Evolutionary conservation across 1,284 basidiomycete genomes (phyloP).

Genomic region (Xerocomus minutiporus): DNA sequence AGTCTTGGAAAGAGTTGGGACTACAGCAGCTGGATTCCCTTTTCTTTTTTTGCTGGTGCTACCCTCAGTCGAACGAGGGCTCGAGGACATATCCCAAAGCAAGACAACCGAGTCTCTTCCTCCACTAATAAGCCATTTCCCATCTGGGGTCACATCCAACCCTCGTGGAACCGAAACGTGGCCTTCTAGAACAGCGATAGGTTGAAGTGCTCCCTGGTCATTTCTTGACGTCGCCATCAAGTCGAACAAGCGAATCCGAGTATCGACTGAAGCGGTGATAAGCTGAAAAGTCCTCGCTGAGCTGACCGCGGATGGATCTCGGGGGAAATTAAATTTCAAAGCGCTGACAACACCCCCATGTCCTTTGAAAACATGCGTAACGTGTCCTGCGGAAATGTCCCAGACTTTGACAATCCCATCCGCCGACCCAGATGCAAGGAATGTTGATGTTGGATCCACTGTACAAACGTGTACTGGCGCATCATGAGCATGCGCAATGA

Average conservation of each 20-base stretch:
- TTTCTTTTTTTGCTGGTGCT: constrained; percentile 47
- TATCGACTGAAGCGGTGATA: constrained; percentile 86
- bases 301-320: constrained; percentile 46
- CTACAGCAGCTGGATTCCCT: constrained; percentile 39
- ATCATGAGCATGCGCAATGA: constrained; percentile 81
- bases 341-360: constrained; percentile 96
- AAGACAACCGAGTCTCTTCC: constrained; percentile 88
- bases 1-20: constrained; percentile 72
- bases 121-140: constrained; percentile 82
- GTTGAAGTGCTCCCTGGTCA: constrained; percentile 56
- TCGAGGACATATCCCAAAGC: constrained; percentile 65
- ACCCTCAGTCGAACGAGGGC: constrained; percentile 15
- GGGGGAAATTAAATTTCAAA: constrained; percentile 74
- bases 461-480: constrained; percentile 89
- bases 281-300: constrained; percentile 67
- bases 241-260: constrained; percentile 87
- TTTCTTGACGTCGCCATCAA: constrained; percentile 59
- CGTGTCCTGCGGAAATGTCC: constrained; percentile 84
- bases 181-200: constrained; percentile 79
- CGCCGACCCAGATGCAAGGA: constrained; percentile 92
- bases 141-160: constrained; percentile 79
- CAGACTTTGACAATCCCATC: constrained; percentile 98
- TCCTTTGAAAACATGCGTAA: constrained; percentile 94
- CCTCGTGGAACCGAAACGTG: constrained; percentile 90
- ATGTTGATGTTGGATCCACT: constrained; percentile 81